Evolutionary conservation across 345 rosid species (phyloP), one percentile per base, ranked within the genome.

Genomic region (Eutrema japonicum): DNA sequence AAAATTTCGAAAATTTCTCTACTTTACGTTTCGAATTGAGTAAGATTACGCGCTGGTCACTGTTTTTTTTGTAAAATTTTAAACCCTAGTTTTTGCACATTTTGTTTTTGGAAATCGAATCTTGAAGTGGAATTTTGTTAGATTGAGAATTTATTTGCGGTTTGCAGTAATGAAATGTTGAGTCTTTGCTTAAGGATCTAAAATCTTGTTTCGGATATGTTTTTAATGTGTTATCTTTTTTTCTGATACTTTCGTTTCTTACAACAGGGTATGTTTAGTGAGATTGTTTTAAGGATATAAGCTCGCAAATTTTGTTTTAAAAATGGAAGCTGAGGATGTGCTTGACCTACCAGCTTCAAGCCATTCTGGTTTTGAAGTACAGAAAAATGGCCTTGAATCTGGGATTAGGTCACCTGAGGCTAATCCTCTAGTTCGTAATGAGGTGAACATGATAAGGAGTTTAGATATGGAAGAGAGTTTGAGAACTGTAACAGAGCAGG

Each of bases 241-340:
- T 30, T 29, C 51, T 66, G 56, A 38, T 47, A 6, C 32, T 29
- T 66, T 55, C 5, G 37, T 48, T 64, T 48, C 51, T 70, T 12
- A 4, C 68, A 55, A 76, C 81, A 82, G 81, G 52, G 37, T 71
- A 12, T 46, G 60, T 51, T 32, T 47, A 22, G 76, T 37, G 35
- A 52, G 32, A 56, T 37, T 73, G 60, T 46, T 69, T 51, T 36
- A 11, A 76, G 48, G 52, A 10, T 68, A 36, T 29, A 67, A 38
- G 41, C 18, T 38, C 33, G 10, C 50, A 10, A 16, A 2, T 61
- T 77, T 53, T 62, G 54, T 41, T 60, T 27, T 26, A 32, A 13
- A 58, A 36, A 89, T 88, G 96, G 89, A 87, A 71, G 65, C 83
- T 70, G 79, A 76, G 65, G 70, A 76, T 76, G 71, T 38, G 43